Percentiles rank a stretch among this genome's conserved stretches.
These are phyloP conservation scores for Laburnicola sp. DNA, from an alignment of 2,329 filamentous ascomycete genomes.

Conservation along the genomic window DNA sequence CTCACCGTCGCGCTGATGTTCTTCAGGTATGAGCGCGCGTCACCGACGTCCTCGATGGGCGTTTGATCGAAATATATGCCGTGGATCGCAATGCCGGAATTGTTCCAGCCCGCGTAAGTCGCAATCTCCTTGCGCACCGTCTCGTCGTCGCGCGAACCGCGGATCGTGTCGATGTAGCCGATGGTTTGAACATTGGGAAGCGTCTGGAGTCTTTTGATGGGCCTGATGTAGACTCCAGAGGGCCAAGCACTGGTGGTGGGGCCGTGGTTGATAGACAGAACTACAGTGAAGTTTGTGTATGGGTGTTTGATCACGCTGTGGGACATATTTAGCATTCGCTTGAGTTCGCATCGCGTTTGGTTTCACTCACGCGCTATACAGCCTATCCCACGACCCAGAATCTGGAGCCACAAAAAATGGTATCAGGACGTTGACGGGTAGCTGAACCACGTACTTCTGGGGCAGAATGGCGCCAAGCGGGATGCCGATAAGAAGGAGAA, in stretches of 20 bases:
- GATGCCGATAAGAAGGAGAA: conserved; percentile 23
- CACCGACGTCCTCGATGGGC: conserved; percentile 30
- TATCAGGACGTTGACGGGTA: conserved; percentile 46
- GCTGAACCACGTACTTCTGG: conserved; percentile 22
- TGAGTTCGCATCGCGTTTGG: too few species aligned
- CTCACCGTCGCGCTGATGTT: conserved; percentile 28
- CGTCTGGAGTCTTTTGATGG: conserved; percentile 46
- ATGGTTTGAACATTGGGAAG: conserved; percentile 54
- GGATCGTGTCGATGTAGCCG: conserved; percentile 55
- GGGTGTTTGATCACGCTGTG: conserved; percentile 33
- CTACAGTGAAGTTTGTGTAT: conserved; percentile 53
- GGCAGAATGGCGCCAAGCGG: conserved; percentile 28
- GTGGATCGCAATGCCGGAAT: conserved; percentile 43
- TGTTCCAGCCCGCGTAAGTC: conserved; percentile 52
- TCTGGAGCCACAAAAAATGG: conserved; percentile 54
- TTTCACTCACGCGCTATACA: conserved; percentile 27
- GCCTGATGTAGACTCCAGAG: conserved; percentile 47
- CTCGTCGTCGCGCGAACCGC: conserved; percentile 32
- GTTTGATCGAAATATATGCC: conserved; percentile 58
- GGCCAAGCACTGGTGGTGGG: conserved; percentile 50
- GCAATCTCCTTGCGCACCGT: conserved; percentile 47
- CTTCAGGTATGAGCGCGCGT: conserved; percentile 21
- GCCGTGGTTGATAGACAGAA: conserved; percentile 52
- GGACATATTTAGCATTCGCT: not conserved
- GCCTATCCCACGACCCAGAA: conserved; percentile 43